phyloP scores from a whole-genome alignment of 257 asterid species.

The Solanum habrochaites region DNA sequence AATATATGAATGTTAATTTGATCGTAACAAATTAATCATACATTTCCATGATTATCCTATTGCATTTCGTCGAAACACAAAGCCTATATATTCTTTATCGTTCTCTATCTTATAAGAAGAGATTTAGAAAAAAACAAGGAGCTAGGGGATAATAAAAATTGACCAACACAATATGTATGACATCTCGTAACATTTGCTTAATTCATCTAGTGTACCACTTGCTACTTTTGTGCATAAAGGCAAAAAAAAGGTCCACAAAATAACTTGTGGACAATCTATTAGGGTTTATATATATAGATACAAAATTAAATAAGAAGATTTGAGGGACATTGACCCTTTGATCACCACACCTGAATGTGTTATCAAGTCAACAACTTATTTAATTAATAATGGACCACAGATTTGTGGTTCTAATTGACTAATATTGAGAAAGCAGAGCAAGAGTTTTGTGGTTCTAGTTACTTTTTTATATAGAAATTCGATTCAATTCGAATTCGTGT shows the following conservation, averaged over 20 bases:
- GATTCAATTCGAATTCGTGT: no score
- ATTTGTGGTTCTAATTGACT: background rate
- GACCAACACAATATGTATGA: background rate
- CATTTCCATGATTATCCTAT: background rate
- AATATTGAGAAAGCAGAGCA: background rate
- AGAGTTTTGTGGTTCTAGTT: background rate
- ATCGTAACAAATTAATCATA: background rate
- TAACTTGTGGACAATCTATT: background rate
- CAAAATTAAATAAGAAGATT: background rate
- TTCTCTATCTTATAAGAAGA: background rate
- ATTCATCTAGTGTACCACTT: background rate
- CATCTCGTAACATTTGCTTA: background rate
- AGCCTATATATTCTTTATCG: background rate
- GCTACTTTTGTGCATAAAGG: background rate
- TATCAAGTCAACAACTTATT: background rate
- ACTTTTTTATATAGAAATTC: no score
- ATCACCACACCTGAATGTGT: background rate
- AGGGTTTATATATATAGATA: background rate
- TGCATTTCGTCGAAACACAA: background rate
- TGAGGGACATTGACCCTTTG: background rate
- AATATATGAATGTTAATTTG: background rate
- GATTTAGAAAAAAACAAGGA: background rate
- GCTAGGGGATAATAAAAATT: background rate
- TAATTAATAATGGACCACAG: background rate
- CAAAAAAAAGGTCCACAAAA: background rate